Percentiles rank a stretch among this genome's conserved stretches.
Evolutionary conservation across 1,284 basidiomycete species (phyloP).

Genomic region (Ustilago hordei): DNA sequence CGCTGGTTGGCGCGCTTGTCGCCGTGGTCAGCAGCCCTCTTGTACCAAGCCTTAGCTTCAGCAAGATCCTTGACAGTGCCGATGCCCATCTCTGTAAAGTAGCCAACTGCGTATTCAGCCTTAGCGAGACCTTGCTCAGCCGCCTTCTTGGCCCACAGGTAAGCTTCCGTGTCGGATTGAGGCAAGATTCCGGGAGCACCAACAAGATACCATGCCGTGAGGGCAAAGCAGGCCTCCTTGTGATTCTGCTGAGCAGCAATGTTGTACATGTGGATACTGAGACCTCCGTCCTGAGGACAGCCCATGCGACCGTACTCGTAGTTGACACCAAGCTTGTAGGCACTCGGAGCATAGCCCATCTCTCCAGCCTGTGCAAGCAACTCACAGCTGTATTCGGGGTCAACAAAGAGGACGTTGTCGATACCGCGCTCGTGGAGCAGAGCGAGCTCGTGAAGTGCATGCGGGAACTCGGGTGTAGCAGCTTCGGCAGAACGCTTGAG

Average conservation of each 20-base stretch:
- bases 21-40: conserved; percentile 88
- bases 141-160: conserved; percentile 71
- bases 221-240: conserved; percentile 94
- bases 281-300: conserved; percentile 95
- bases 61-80: conserved; percentile 70
- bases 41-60: conserved; percentile 83
- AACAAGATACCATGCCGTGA: conserved; percentile 99
- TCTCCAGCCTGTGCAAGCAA: conserved; percentile 93
- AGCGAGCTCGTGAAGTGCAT: conserved; percentile 94
- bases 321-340: conserved; percentile 95
- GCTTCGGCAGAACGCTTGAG: conserved; percentile 91
- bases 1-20: conserved; percentile 93
- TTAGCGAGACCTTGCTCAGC: conserved; percentile 68
- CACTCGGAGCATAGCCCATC: conserved; percentile 94
- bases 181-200: conserved; percentile 96
- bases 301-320: conserved; percentile 99
- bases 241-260: conserved; percentile 88
- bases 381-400: conserved; percentile 94
- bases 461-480: conserved; percentile 86
- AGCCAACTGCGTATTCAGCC: conserved; percentile 87
- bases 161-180: conserved; percentile 97
- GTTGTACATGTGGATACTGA: conserved; percentile 96
- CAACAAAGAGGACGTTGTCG: conserved; percentile 95
- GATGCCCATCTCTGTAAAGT: conserved; percentile 83
- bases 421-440: conserved; percentile 93